Percentiles rank a stretch among this genome's conserved stretches.
These are phyloP conservation scores for Phytophthora macrochlamydospora DNA, from an alignment of 352 stramenopile genomes.

Conservation along the genomic window DNA sequence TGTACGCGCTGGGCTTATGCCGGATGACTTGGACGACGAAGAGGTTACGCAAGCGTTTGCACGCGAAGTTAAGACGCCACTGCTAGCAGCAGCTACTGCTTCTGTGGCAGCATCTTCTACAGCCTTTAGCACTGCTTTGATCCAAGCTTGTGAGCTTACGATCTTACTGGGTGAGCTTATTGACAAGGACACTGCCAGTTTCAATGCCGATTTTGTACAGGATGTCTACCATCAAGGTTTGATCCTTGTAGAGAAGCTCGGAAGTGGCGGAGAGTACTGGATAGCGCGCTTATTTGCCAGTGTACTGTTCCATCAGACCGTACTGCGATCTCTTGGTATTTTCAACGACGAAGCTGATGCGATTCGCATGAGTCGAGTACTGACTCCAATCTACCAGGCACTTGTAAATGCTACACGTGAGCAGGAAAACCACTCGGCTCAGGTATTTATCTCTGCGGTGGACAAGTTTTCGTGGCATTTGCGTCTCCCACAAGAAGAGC, in stretches of 20 bases:
- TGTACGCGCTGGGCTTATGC: slow-evolving; percentile 35
- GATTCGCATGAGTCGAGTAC: slow-evolving; percentile 47
- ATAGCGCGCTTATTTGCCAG: slow-evolving; percentile 47
- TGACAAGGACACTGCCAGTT: slow-evolving; percentile 10
- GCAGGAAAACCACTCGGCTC: slow-evolving; percentile 58
- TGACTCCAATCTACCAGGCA: slow-evolving; percentile 74
- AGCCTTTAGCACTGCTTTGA: slow-evolving; percentile 22
- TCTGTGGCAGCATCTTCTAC: slow-evolving; percentile 17
- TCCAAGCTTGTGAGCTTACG: slow-evolving; percentile 41
- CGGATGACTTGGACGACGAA: slow-evolving; percentile 62
- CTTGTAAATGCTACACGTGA: slow-evolving; percentile 59
- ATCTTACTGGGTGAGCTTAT: slow-evolving; percentile 30
- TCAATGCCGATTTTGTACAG: slow-evolving; percentile 33
- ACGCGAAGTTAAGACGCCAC: slow-evolving; percentile 19
- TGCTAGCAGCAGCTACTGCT: slow-evolving; percentile 24
- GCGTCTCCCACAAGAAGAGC: slow-evolving; percentile 59
- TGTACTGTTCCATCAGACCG: slow-evolving; percentile 51
- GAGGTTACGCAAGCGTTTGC: slow-evolving; percentile 38
- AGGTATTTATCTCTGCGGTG: slow-evolving; percentile 33
- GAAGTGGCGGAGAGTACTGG: slow-evolving; percentile 55
- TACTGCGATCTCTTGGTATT: slow-evolving; percentile 46
- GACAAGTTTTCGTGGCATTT: slow-evolving; percentile 64
- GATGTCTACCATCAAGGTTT: slow-evolving; percentile 48
- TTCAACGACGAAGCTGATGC: slow-evolving; percentile 53
- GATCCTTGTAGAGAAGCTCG: slow-evolving; percentile 42